Conservation (phyloP, 176 grass and related monocot genomes). For the Cocos nucifera region DNA sequence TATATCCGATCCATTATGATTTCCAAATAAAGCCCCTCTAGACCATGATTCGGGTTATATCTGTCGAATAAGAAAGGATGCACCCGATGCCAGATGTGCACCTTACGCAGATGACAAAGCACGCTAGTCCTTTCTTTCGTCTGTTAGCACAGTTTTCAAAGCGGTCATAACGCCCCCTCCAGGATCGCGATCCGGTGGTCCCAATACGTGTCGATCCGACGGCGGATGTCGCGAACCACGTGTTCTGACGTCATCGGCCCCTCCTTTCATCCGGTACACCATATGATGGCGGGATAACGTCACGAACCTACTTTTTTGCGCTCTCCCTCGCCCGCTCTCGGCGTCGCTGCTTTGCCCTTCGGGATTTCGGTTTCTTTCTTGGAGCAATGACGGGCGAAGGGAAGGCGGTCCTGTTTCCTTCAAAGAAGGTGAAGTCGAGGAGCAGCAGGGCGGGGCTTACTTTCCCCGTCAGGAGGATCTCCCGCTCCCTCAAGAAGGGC, state of each 20-base stretch:
- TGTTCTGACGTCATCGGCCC: conserved; percentile 16
- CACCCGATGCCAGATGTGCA: too few relatives aligned
- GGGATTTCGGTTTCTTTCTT: too few relatives aligned
- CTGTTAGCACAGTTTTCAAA: too few relatives aligned
- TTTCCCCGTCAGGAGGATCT: conserved; percentile 87
- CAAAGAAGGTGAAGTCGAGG: conserved; percentile 72
- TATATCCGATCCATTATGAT: too few relatives aligned
- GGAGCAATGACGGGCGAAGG: conserved; percentile 18
- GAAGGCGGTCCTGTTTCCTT: conserved; percentile 66
- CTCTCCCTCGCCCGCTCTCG: neutral
- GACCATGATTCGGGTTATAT: too few relatives aligned
- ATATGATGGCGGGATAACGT: conserved; percentile 15
- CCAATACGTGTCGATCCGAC: neutral
- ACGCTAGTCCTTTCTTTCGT: too few relatives aligned
- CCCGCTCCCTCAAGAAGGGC: conserved; percentile 80
- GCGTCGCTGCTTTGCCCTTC: too few relatives aligned
- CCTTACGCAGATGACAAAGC: too few relatives aligned
- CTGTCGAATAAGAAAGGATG: too few relatives aligned
- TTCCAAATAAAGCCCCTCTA: too few relatives aligned
- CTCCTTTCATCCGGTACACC: neutral
- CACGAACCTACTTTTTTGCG: neutral
- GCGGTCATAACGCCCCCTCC: too few relatives aligned
- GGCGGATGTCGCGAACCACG: conserved; percentile 37
- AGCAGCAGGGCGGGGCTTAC: conserved; percentile 92
- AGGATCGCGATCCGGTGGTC: neutral